Percentiles rank a stretch among this genome's conserved stretches.
These are phyloP conservation scores for Brassica balearica DNA, from an alignment of 441 rosid genomes.

Conservation along the genomic window DNA sequence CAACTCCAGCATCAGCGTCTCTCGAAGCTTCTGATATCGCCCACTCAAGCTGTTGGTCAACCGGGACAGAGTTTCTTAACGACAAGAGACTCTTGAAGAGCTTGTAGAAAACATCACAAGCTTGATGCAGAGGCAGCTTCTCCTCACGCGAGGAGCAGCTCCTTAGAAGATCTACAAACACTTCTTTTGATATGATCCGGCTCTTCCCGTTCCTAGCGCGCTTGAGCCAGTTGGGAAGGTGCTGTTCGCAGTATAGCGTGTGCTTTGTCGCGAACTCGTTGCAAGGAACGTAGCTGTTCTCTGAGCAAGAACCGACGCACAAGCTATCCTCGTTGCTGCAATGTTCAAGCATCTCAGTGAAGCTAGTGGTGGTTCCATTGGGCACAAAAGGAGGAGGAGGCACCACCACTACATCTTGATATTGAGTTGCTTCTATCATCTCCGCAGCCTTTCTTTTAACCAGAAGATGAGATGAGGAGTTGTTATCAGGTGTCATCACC, in stretches of 20 bases:
- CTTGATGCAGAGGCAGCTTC: conserved; percentile 81
- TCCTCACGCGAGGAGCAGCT: conserved; percentile 68
- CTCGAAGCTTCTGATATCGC: conserved; percentile 93
- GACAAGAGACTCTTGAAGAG: conserved; percentile 91
- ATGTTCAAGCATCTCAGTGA: conserved; percentile 56
- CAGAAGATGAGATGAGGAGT: conserved; percentile 47
- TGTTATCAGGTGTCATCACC: conserved; percentile 36
- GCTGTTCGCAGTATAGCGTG: conserved; percentile 86
- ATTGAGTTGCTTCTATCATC: conserved; percentile 48
- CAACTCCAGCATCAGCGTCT: conserved; percentile 50
- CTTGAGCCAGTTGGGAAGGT: conserved; percentile 99
- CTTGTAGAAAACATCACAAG: conserved; percentile 96
- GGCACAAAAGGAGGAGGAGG: conserved; percentile 38
- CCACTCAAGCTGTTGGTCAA: conserved; percentile 98
- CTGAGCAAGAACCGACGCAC: conserved; percentile 71
- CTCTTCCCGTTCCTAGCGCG: conserved; percentile 99
- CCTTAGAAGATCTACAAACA: conserved; percentile 76
- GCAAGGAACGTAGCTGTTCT: conserved; percentile 58
- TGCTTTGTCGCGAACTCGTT: conserved; percentile 73
- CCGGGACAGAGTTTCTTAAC: conserved; percentile 87
- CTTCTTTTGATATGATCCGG: conserved; percentile 93
- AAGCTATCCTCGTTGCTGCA: conserved; percentile 49
- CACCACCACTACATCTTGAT: conserved; percentile 54
- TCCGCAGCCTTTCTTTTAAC: conserved; percentile 69
- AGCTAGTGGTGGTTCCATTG: conserved; percentile 48